Conservation (phyloP, 805 yeast genomes). For the Ogataea chonburiensis region DNA sequence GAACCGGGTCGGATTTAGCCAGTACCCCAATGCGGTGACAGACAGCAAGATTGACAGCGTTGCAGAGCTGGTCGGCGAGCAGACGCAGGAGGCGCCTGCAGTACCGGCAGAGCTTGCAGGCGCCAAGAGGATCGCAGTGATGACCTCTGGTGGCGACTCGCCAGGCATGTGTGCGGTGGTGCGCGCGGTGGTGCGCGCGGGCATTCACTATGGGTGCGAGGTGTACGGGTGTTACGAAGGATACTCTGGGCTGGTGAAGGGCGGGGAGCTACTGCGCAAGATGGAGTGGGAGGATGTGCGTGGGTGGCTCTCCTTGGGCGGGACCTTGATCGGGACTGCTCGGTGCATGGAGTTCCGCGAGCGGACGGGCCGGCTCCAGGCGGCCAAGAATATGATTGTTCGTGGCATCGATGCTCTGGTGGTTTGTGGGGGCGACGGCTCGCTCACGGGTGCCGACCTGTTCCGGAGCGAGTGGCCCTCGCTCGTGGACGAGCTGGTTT, state of each 20-base stretch:
- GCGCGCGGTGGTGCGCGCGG: slow-evolving; percentile 91
- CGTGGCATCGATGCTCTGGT: slow-evolving; percentile 92
- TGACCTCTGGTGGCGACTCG: slow-evolving; percentile 99
- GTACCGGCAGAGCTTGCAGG: slow-evolving; percentile 3
- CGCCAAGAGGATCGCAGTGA: slow-evolving; percentile 67
- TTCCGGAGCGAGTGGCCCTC: slow-evolving; percentile 96
- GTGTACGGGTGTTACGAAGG: slow-evolving; percentile 93
- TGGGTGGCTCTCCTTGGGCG: slow-evolving; percentile 90
- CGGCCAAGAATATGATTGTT: slow-evolving; percentile 78
- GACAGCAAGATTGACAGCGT: slow-evolving; percentile 4
- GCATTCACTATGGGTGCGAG: slow-evolving; percentile 83
- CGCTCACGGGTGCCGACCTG: slow-evolving; percentile 94
- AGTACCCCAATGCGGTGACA: slow-evolving; percentile 41
- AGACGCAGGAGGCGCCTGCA: slow-evolving; percentile 8
- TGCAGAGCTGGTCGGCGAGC: neutral
- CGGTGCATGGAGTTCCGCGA: slow-evolving; percentile 84
- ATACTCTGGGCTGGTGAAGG: slow-evolving; percentile 86
- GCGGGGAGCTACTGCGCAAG: slow-evolving; percentile 72
- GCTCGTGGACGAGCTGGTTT: slow-evolving; percentile 68
- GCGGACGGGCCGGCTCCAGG: slow-evolving; percentile 77
- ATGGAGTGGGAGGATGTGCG: slow-evolving; percentile 94
- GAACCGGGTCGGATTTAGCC: slow-evolving; percentile 54
- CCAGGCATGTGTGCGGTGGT: slow-evolving; percentile 99
- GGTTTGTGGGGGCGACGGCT: slow-evolving; percentile 99
- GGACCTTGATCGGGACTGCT: slow-evolving; percentile 96